Evolutionary conservation across 805 yeast genomes (phyloP).

Genomic region (Lachancea lanzarotensis): DNA sequence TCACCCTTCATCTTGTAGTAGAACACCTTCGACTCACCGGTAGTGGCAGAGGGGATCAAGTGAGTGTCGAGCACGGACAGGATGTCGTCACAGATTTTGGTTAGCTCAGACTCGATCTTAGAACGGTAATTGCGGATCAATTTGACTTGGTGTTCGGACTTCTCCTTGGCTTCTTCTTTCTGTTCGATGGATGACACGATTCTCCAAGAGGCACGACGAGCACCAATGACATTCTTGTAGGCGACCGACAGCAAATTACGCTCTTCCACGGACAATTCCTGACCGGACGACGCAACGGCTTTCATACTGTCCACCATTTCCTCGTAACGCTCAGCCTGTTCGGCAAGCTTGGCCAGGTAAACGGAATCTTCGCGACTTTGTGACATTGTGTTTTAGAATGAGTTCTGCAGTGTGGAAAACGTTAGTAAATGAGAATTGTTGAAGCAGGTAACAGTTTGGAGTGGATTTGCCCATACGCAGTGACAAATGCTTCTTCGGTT

Average conservation of each 20-base stretch:
- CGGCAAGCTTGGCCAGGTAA: conserved; percentile 96
- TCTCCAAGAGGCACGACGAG: conserved; percentile 99
- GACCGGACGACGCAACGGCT: conserved; percentile 92
- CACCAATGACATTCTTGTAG: conserved; percentile 96
- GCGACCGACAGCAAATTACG: conserved; percentile 96
- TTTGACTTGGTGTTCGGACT: conserved; percentile 72
- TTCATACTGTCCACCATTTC: conserved; percentile 99
- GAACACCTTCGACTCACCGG: conserved; percentile 97
- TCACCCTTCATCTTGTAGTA: conserved; percentile 99
- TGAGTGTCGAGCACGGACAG: conserved; percentile 80
- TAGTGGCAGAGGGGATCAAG: conserved; percentile 87
- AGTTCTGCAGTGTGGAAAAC: background rate
- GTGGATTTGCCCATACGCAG: too few relatives aligned
- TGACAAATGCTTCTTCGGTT: too few relatives aligned
- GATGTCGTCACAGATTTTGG: conserved; percentile 91
- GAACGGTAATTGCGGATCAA: conserved; percentile 91
- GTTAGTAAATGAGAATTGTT: background rate
- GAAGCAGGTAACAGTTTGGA: background rate
- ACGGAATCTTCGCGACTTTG: conserved; percentile 96
- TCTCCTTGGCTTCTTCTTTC: conserved; percentile 95
- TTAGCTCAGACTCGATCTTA: conserved; percentile 87
- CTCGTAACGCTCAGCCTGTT: conserved; percentile 99
- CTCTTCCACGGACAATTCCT: conserved; percentile 94
- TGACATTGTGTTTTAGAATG: conserved; percentile 42
- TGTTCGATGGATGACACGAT: conserved; percentile 97